phyloP scores from a whole-genome alignment of 768 basidiomycete species.

The Cantharellus anzutake region DNA sequence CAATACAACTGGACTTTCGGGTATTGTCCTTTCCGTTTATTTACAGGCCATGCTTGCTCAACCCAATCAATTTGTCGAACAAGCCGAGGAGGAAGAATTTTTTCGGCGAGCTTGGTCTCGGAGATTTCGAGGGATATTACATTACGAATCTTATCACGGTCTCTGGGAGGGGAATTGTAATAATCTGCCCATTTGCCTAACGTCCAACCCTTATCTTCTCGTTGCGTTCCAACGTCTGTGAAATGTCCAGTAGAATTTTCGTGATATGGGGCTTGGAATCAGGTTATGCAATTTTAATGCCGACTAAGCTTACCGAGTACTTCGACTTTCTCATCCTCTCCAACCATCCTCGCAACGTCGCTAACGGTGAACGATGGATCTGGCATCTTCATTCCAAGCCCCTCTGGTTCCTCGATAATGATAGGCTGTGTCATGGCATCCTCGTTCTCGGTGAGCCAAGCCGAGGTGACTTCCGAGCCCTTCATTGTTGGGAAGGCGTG shows the following conservation, averaged over 20 bases:
- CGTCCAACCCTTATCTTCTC: constrained; percentile 72
- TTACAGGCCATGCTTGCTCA: constrained; percentile 81
- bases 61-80: constrained; percentile 93
- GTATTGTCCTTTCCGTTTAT: constrained; percentile 51
- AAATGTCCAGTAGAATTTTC: background rate
- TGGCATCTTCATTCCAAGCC: constrained; percentile 86
- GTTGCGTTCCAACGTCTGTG: constrained; percentile 71
- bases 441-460: constrained; percentile 59
- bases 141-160: constrained; percentile 77
- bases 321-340: constrained; percentile 61
- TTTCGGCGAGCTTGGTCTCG: constrained; percentile 59
- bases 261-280: background rate
- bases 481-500: constrained; percentile 49
- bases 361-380: constrained; percentile 37
- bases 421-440: constrained; percentile 68
- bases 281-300: constrained; percentile 12
- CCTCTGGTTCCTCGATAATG: constrained; percentile 55
- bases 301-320: constrained; percentile 51
- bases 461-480: constrained; percentile 42
- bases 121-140: constrained; percentile 93
- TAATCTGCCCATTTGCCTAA: constrained; percentile 84
- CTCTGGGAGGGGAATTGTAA: constrained; percentile 42
- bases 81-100: constrained; percentile 63
- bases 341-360: constrained; percentile 65
- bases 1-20: constrained; percentile 96